Conservation (phyloP, 257 asterid species). For the Penstemon eatonii region DNA sequence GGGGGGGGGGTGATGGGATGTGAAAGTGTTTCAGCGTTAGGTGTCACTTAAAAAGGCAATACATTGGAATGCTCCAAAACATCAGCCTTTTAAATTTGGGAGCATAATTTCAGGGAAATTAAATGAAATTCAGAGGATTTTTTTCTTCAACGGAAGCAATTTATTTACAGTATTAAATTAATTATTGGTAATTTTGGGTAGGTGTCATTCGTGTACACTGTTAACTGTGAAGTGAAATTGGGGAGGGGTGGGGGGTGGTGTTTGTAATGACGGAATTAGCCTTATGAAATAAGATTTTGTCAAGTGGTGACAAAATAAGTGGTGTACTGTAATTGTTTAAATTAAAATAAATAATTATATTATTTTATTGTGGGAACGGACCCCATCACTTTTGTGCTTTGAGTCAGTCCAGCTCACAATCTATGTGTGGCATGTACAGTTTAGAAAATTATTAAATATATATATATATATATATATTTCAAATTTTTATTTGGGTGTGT, state of each 20-base stretch:
- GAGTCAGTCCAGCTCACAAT: conserved; percentile 59
- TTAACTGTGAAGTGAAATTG: too few species aligned
- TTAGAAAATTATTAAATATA: too few species aligned
- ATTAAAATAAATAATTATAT: not conserved
- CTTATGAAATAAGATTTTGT: conserved; percentile 30
- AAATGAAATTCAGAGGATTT: not conserved
- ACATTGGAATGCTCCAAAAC: conserved; percentile 66
- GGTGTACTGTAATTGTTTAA: conserved; percentile 41
- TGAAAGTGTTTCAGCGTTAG: conserved; percentile 42
- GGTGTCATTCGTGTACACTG: too few species aligned
- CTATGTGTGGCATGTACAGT: conserved; percentile 26
- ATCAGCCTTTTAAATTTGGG: conserved; percentile 32
- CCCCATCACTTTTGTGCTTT: conserved; percentile 43
- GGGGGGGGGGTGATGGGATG: conserved; percentile 27
- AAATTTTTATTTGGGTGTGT: too few species aligned
- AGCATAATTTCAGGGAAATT: conserved; percentile 17
- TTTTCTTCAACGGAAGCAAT: conserved; percentile 13
- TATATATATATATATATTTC: too few species aligned
- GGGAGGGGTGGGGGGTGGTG: not conserved
- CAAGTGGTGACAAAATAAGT: conserved; percentile 40
- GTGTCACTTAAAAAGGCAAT: conserved; percentile 62
- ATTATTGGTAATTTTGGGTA: conserved; percentile 7
- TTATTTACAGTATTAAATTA: not conserved
- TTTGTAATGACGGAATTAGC: conserved; percentile 29
- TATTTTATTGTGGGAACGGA: conserved; percentile 26